Conservation (phyloP, 805 yeast genomes). For the Ogataea paradorogensis region DNA sequence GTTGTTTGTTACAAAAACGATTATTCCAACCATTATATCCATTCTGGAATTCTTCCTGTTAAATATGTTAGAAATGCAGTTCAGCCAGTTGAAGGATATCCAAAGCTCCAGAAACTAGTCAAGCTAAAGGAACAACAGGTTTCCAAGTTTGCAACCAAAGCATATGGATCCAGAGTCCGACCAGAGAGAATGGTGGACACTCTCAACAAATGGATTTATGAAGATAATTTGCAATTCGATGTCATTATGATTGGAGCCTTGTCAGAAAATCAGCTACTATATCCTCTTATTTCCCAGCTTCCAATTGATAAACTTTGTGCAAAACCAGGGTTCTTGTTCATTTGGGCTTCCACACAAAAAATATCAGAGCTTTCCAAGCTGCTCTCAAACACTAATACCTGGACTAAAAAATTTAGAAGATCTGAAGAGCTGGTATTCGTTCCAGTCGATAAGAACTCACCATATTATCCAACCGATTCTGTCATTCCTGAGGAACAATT, state of each 20-base stretch:
- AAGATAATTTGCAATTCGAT: constrained; percentile 66
- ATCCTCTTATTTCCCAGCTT: constrained; percentile 57
- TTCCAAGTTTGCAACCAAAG: constrained; percentile 48
- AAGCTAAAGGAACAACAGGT: constrained; percentile 62
- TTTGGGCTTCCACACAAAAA: constrained; percentile 82
- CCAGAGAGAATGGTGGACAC: constrained; percentile 53
- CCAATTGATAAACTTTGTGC: constrained; percentile 75
- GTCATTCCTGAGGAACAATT: constrained; percentile 43
- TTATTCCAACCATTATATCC: constrained; percentile 66
- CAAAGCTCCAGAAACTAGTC: constrained; percentile 69
- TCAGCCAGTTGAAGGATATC: constrained; percentile 79
- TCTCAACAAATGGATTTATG: constrained; percentile 58
- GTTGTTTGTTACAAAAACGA: constrained; percentile 53
- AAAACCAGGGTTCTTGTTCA: constrained; percentile 79
- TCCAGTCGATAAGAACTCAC: constrained; percentile 63
- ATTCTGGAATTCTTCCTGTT: constrained; percentile 61
- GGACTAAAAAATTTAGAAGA: constrained; percentile 70
- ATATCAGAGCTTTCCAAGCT: constrained; percentile 59
- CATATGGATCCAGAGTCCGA: constrained; percentile 62
- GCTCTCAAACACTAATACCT: constrained; percentile 36
- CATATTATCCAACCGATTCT: constrained; percentile 59
- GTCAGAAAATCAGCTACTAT: constrained; percentile 66
- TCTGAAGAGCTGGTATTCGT: constrained; percentile 87
- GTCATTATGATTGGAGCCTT: constrained; percentile 91
- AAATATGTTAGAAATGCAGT: constrained; percentile 60